Conservation (phyloP, 1,284 basidiomycete genomes). For the Cystobasidiaceae sp. region DNA sequence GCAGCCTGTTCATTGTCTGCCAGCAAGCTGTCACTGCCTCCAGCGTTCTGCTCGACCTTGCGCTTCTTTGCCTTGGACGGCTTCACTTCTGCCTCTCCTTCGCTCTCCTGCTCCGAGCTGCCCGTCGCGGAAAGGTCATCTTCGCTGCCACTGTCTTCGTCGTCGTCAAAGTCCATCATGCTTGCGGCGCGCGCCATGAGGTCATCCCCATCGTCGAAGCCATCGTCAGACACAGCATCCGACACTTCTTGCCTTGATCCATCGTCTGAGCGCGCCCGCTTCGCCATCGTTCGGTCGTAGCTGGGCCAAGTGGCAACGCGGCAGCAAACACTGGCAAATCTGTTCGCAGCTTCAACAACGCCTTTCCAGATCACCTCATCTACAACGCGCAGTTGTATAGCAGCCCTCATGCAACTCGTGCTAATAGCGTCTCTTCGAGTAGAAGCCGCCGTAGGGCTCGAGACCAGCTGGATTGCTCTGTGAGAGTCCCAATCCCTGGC, state of each 20-base stretch:
- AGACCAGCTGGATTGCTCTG: too few species aligned
- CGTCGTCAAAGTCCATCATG: constrained; percentile 30
- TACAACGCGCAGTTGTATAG: too few species aligned
- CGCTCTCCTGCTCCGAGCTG: neutral
- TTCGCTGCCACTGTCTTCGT: constrained; percentile 21
- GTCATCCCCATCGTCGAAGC: constrained; percentile 29
- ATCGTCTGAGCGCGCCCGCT: too few species aligned
- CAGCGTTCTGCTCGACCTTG: neutral
- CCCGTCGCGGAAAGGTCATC: neutral
- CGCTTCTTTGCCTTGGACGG: constrained; percentile 4
- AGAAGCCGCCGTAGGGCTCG: too few species aligned
- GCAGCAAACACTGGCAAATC: too few species aligned
- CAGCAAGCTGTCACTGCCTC: neutral
- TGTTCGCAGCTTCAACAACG: too few species aligned
- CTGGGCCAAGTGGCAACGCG: too few species aligned
- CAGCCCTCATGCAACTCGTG: too few species aligned
- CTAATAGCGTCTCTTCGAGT: too few species aligned
- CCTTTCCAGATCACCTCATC: too few species aligned
- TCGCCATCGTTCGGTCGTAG: too few species aligned
- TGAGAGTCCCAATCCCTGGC: too few species aligned
- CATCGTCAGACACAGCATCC: constrained; percentile 2
- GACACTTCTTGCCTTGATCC: neutral
- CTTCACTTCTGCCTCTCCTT: neutral
- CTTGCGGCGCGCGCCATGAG: constrained; percentile 25
- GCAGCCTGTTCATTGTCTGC: neutral